A percentile compares a stretch with the other conserved stretches of the same genome.
These are phyloP conservation scores for Ceratobasidium sp. DNA, from an alignment of 1,284 basidiomycete species.

Conservation along the genomic window DNA sequence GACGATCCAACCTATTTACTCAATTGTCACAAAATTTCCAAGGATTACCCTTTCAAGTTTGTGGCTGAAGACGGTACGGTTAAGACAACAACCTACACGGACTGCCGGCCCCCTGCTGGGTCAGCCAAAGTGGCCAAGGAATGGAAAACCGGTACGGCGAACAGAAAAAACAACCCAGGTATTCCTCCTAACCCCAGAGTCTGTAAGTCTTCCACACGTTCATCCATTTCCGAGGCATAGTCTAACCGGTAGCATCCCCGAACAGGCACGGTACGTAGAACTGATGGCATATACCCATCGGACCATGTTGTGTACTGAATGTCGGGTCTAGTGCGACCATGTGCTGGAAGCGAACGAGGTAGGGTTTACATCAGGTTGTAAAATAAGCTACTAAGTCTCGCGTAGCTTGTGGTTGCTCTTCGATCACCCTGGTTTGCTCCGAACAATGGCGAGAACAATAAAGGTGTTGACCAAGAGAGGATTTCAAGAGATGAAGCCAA, in stretches of 20 bases:
- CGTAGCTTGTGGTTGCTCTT: neutral
- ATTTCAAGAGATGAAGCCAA: neutral
- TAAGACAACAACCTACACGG: neutral
- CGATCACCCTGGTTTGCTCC: neutral
- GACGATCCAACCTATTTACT: neutral
- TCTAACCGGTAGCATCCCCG: no score
- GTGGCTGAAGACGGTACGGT: neutral
- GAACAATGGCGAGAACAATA: neutral
- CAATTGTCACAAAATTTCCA: slow-evolving; percentile 4
- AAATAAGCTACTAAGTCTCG: neutral
- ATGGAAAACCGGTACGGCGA: neutral
- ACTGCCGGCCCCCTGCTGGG: slow-evolving; percentile 6
- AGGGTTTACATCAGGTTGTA: neutral
- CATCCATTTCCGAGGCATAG: no score
- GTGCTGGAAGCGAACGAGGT: slow-evolving; percentile 20
- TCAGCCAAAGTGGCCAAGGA: neutral
- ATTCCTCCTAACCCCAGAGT: neutral
- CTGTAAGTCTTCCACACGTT: slow-evolving; percentile 18
- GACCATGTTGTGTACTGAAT: neutral
- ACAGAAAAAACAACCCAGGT: neutral
- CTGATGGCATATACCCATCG: neutral
- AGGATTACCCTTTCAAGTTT: slow-evolving; percentile 7
- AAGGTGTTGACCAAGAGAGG: neutral
- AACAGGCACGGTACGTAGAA: slow-evolving; percentile 7
- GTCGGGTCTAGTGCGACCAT: slow-evolving; percentile 3